These are phyloP conservation scores for Staphylotrichum longicolle DNA, from an alignment of 495 filamentous ascomycete species.

Conservation along the genomic window DNA sequence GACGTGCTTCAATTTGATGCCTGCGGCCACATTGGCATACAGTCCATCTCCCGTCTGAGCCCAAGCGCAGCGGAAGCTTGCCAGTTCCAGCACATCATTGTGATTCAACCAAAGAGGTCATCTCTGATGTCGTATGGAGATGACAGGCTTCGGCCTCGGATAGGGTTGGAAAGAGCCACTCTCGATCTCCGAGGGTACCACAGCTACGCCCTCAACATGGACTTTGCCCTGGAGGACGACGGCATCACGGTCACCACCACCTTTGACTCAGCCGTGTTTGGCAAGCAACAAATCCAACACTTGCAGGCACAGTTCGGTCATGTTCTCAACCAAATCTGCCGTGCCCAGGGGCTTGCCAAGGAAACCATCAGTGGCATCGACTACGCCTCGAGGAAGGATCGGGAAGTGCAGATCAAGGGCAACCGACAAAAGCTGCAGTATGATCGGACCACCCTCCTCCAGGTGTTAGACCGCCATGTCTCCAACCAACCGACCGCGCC, in stretches of 20 bases:
- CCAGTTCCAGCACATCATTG: slow-evolving; percentile 15
- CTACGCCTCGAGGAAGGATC: slow-evolving; percentile 14
- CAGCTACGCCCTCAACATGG: slow-evolving; percentile 19
- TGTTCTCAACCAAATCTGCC: slow-evolving; percentile 14
- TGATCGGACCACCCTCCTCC: slow-evolving; percentile 5
- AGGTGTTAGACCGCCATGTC: slow-evolving; percentile 17
- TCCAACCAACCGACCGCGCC: slow-evolving; percentile 39
- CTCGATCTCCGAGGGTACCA: slow-evolving; percentile 13
- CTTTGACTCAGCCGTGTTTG: slow-evolving; percentile 13
- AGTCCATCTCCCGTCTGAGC: slow-evolving; percentile 8
- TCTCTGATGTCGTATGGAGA: slow-evolving; percentile 3
- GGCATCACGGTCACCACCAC: slow-evolving; percentile 8
- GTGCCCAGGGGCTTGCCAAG: slow-evolving; percentile 7
- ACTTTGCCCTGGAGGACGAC: slow-evolving; percentile 15
- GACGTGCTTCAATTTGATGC: slow-evolving; percentile 9
- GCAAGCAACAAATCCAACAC: slow-evolving; percentile 15
- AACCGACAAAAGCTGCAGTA: slow-evolving; percentile 9
- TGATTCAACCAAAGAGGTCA: slow-evolving; percentile 12
- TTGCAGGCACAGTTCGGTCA: slow-evolving; percentile 14
- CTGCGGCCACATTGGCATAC: slow-evolving; percentile 7
- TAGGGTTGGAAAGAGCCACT: slow-evolving; percentile 2
- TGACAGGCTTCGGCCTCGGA: background rate
- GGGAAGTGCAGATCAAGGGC: slow-evolving; percentile 12
- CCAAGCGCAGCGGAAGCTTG: slow-evolving; percentile 10
- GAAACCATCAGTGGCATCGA: slow-evolving; percentile 11